These are phyloP conservation scores for Epichloe amarillans DNA, from an alignment of 2,329 filamentous ascomycete species.

Conservation along the genomic window DNA sequence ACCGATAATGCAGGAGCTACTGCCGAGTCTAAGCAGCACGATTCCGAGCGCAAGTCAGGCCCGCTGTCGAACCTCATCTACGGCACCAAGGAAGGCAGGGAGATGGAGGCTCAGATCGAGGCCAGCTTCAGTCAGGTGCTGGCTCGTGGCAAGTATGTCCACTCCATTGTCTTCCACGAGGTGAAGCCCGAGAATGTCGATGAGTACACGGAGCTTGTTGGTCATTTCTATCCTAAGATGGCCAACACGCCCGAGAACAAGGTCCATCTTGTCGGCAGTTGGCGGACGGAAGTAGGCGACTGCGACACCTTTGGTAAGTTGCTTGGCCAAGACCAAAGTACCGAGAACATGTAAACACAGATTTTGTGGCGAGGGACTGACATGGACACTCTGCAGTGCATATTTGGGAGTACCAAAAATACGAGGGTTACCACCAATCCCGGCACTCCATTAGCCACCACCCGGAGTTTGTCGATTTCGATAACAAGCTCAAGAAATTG, in stretches of 20 bases:
- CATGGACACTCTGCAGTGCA: conserved; percentile 50
- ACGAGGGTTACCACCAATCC: conserved; percentile 88
- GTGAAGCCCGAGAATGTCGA: conserved; percentile 93
- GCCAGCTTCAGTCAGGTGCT: conserved; percentile 91
- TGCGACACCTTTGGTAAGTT: conserved; percentile 84
- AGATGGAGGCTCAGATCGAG: conserved; percentile 92
- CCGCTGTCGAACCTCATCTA: conserved; percentile 84
- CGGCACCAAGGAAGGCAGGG: conserved; percentile 86
- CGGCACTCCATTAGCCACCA: conserved; percentile 72
- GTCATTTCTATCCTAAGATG: conserved; percentile 85
- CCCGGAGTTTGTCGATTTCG: conserved; percentile 73
- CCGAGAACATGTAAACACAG: neutral
- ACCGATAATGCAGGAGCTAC: conserved; percentile 24
- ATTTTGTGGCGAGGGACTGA: neutral
- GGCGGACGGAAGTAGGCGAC: conserved; percentile 94
- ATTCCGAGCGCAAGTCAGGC: conserved; percentile 52
- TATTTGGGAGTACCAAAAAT: conserved; percentile 99
- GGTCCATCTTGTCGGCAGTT: conserved; percentile 92
- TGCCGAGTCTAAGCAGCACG: conserved; percentile 42
- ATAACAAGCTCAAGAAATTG: conserved; percentile 70
- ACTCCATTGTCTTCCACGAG: conserved; percentile 92
- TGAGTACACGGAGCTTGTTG: conserved; percentile 82
- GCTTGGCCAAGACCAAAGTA: neutral
- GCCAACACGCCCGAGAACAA: conserved; percentile 76
- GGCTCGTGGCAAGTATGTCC: conserved; percentile 93